These are phyloP conservation scores for Myriosclerotinia curreyana DNA, from an alignment of 2,329 filamentous ascomycete genomes.

Conservation along the genomic window DNA sequence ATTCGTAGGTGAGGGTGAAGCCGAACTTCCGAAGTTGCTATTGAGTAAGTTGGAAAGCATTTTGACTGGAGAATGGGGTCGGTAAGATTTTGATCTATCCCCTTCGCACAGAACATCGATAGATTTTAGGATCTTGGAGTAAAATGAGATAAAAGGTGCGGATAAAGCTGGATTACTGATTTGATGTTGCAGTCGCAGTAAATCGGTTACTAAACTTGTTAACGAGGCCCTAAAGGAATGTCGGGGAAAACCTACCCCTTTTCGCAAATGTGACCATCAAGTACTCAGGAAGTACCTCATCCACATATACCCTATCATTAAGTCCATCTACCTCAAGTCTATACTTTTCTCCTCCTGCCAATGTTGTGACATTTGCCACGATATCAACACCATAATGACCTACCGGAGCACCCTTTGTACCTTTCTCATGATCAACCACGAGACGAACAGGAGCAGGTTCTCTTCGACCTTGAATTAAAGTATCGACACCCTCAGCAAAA, in stretches of 20 bases:
- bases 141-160: slow-evolving; percentile 69
- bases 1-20: slow-evolving; percentile 41
- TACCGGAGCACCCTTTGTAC: slow-evolving; percentile 63
- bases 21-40: slow-evolving; percentile 50
- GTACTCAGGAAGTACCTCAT: slow-evolving; percentile 69
- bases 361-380: slow-evolving; percentile 58
- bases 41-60: slow-evolving; percentile 79
- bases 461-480: slow-evolving; percentile 60
- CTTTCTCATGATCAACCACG: slow-evolving; percentile 67
- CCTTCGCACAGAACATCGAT: slow-evolving; percentile 61
- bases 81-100: slow-evolving; percentile 65
- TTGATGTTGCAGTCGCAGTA: slow-evolving; percentile 68
- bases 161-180: slow-evolving; percentile 63
- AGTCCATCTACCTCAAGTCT: slow-evolving; percentile 60
- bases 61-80: slow-evolving; percentile 85
- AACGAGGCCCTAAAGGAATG: slow-evolving; percentile 32
- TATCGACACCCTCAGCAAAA: slow-evolving; percentile 65
- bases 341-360: slow-evolving; percentile 52
- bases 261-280: slow-evolving; percentile 73
- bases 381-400: slow-evolving; percentile 70
- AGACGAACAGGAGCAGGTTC: slow-evolving; percentile 68
- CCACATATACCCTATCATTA: slow-evolving; percentile 68
- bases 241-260: slow-evolving; percentile 53
- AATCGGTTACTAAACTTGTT: slow-evolving; percentile 60
- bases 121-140: slow-evolving; percentile 72